These are phyloP conservation scores for Chrysanthemum lavandulifolium DNA, from an alignment of 129 eudicot genomes.

Conservation along the genomic window DNA sequence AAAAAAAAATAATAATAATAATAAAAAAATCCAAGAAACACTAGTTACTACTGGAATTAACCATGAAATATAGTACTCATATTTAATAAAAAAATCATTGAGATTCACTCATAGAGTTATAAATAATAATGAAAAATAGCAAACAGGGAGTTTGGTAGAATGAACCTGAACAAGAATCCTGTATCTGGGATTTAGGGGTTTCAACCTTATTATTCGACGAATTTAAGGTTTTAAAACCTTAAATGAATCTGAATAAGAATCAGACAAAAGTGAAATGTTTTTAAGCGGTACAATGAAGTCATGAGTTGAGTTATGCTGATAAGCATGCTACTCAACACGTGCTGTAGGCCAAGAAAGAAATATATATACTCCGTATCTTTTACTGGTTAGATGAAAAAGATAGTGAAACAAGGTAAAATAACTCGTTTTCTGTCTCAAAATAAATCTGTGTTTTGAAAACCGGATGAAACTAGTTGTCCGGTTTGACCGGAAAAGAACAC, in stretches of 20 bases:
- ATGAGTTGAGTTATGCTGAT: not conserved
- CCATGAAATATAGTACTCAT: not conserved
- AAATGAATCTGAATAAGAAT: not conserved
- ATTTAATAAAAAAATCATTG: no score
- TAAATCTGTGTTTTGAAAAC: no score
- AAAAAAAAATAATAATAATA: no score
- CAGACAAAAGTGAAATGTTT: not conserved
- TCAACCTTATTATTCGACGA: not conserved
- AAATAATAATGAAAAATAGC: not conserved
- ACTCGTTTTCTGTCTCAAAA: no score
- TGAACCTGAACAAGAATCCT: slow-evolving; percentile 31
- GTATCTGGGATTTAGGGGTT: slow-evolving; percentile 11
- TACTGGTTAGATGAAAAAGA: no score
- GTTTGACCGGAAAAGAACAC: no score
- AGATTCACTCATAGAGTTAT: not conserved
- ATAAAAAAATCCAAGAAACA: no score
- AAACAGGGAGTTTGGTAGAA: slow-evolving; percentile 9
- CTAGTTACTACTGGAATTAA: not conserved
- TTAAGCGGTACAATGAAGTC: slow-evolving; percentile 13
- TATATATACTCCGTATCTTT: no score
- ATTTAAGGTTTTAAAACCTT: slow-evolving; percentile 25
- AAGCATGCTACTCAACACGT: not conserved
- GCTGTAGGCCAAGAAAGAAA: not conserved
- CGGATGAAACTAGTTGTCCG: no score
- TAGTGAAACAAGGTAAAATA: no score